Conservation (phyloP, 2,329 filamentous ascomycete species). For the Aureobasidium uvarum region DNA sequence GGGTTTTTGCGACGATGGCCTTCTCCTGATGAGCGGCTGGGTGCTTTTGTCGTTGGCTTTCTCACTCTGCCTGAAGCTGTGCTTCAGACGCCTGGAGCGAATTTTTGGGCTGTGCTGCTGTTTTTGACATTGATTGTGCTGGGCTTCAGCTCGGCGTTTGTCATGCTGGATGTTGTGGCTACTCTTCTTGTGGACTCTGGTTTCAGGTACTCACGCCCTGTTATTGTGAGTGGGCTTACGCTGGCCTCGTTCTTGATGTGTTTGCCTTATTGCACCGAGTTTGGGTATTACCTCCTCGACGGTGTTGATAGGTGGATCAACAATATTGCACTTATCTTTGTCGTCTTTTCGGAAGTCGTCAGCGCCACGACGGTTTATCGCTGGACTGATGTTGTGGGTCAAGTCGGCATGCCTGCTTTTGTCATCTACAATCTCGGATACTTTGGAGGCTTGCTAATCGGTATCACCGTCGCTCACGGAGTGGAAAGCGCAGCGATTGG, state of each 20-base stretch:
- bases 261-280: conserved; percentile 57
- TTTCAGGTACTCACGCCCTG: conserved; percentile 47
- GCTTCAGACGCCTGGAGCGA: conserved; percentile 56
- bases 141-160: conserved; percentile 59
- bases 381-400: conserved; percentile 49
- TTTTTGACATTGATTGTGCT: conserved; percentile 60
- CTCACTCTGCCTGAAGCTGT: conserved; percentile 58
- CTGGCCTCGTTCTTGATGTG: conserved; percentile 55
- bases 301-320: conserved; percentile 59
- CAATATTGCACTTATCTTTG: conserved; percentile 55
- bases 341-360: conserved; percentile 55
- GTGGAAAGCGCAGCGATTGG: conserved; percentile 26
- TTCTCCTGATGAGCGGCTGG: conserved; percentile 47
- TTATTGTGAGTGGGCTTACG: conserved; percentile 52
- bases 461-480: conserved; percentile 52
- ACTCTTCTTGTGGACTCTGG: conserved; percentile 56
- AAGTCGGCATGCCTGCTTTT: conserved; percentile 49
- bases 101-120: conserved; percentile 58
- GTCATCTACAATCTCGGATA: conserved; percentile 53
- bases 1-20: conserved; percentile 49
- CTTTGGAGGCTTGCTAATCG: conserved; percentile 54
- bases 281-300: conserved; percentile 56
- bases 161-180: conserved; percentile 58
- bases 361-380: conserved; percentile 55
- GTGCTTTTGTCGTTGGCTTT: conserved; percentile 59